Base-by-base conservation (phyloP, 2,329 filamentous ascomycete genomes). In the Rhynchosporium agropyri region DNA sequence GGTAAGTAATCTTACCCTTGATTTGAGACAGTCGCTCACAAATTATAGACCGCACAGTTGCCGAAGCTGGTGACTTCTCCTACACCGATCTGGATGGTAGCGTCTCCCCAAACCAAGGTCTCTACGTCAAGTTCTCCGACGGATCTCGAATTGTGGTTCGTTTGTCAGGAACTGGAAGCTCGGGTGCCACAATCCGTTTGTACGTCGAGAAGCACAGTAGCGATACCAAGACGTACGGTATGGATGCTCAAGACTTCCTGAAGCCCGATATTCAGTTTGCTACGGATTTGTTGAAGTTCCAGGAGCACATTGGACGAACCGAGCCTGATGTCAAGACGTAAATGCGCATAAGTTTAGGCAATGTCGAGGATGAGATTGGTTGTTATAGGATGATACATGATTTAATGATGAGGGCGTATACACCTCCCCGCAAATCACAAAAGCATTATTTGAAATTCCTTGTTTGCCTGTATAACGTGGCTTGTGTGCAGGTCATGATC, bases 21-120 rank as follows among this genome's bases (percentile, higher is more conserved):
- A 20, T 3, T n/a, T 42, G 5, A 26, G 8, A 38, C 54, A 20
- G 20, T 31, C 57, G 51, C 63, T 69, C 61, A 66, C 33, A 36
- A 20, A 42, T 38, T 33, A n/a, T 28, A 86, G 84, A 83, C 68
- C 90, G 90, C 76, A 96, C 92, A 74, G 92, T 97, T 49, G 81
- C 87, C 56, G 91, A 96, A 72, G 94, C 93, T 6, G 95, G 93
- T 69, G 93, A 99, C 84, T 99, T 99, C 79, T 92, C 91, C 38
- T 99, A 99, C 84, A 98, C 92, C 8, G 95, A 99, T 75, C 88
- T 99, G n/a, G 95, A 99, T 74, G 95, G 94, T 66, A 97, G 92
- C 69, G 91, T 98, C 60, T 90, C 92, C 74, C 91, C 92, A 76
- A 96, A 97, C 82, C 95, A 99, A 81, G 95, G 95, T 69, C 87